Percentiles rank a stretch among this genome's conserved stretches.
Evolutionary conservation across 441 rosid species (phyloP).

Genomic region (Populus hybrid): DNA sequence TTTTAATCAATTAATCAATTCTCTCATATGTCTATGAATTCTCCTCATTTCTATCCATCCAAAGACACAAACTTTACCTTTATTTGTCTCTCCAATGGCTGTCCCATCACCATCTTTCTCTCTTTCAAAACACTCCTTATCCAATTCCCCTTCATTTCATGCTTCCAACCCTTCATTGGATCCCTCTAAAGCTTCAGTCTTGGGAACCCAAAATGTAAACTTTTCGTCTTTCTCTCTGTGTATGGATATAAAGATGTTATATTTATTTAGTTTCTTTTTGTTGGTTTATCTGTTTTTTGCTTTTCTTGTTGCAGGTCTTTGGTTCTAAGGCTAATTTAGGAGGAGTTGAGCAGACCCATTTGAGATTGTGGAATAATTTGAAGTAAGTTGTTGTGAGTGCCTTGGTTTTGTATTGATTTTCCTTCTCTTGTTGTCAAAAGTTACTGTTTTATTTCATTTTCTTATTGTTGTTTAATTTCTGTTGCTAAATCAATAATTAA

Average conservation of each 20-base stretch:
- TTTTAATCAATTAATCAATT: not conserved
- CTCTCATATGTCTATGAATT: not conserved
- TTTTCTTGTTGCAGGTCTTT: constrained; percentile 35
- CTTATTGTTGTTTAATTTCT: not conserved
- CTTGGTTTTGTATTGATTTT: not conserved
- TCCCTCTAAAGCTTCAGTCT: constrained; percentile 9
- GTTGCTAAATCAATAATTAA: not conserved
- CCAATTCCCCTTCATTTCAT: not conserved
- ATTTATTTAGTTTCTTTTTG: not conserved
- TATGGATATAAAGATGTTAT: not conserved
- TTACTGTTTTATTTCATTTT: not conserved
- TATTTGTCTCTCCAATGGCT: constrained; percentile 28
- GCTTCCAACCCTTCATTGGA: not conserved
- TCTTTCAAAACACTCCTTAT: constrained; percentile 25
- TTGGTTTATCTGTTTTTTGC: constrained; percentile 9
- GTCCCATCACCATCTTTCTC: constrained; percentile 20
- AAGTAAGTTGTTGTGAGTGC: constrained; percentile 30
- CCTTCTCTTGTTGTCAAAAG: not conserved
- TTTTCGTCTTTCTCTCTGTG: not conserved
- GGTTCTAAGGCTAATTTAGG: constrained; percentile 28
- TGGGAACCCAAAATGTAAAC: constrained; percentile 5
- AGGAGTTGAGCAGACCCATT: constrained; percentile 34
- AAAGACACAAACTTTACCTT: not conserved
- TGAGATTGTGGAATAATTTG: constrained; percentile 28
- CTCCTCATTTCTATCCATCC: not conserved